These are phyloP conservation scores for Pseudogymnoascus sp. DNA, from an alignment of 2,329 filamentous ascomycete species.

Conservation along the genomic window DNA sequence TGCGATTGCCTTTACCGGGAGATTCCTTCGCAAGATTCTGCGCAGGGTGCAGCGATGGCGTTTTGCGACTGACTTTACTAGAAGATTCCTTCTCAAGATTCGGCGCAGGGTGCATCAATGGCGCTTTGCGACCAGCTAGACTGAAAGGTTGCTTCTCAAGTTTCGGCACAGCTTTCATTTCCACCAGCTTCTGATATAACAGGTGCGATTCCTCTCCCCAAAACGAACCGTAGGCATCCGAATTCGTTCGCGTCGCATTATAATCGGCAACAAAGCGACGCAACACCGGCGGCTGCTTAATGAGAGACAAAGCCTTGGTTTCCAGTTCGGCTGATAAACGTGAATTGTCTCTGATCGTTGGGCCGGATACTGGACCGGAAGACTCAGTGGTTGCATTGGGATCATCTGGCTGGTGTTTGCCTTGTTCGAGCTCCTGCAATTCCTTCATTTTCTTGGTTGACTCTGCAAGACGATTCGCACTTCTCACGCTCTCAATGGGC, in stretches of 20 bases:
- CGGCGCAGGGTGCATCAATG: neutral
- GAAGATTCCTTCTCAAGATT: neutral
- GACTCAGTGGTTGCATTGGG: neutral
- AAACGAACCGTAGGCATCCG: neutral
- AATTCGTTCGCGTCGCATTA: neutral
- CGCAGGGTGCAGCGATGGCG: too few relatives aligned
- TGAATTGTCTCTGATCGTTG: neutral
- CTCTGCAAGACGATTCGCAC: neutral
- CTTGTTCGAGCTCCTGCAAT: neutral
- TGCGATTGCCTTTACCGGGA: neutral
- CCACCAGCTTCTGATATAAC: neutral
- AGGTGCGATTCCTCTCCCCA: neutral
- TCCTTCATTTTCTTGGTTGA: neutral
- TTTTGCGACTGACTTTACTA: neutral
- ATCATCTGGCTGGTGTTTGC: neutral
- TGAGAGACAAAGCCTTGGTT: neutral
- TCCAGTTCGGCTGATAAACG: neutral
- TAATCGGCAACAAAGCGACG: neutral
- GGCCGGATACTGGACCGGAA: neutral
- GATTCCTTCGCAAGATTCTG: neutral
- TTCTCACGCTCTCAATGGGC: neutral
- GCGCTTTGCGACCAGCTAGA: neutral
- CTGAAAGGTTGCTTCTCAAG: neutral
- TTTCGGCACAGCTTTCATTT: neutral
- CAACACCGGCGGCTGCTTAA: neutral